Evolutionary conservation across 2,329 filamentous ascomycete species (phyloP), one percentile per base, ranked within the genome.

Genomic region (Drechslerella coelobrocha): DNA sequence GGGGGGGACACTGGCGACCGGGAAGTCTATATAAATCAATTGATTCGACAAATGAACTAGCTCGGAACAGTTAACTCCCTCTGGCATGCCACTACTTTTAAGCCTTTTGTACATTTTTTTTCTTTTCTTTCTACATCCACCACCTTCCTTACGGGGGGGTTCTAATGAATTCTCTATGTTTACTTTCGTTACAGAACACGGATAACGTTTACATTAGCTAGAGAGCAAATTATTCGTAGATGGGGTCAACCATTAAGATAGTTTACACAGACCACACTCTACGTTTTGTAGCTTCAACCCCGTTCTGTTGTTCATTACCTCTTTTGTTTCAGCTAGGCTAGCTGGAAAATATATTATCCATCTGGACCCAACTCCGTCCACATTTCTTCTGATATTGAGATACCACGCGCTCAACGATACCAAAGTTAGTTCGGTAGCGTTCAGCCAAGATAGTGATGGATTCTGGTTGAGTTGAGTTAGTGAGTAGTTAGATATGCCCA

Each of bases 1-100:
- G 94, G 93, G 83, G 94, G 94, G 89, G 94, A 99, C 83, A 85
- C 95, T 78, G 94, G 94, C 81, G 97, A 99, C 88, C 90, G 94
- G 77, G 94, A 99, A 86, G 92, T 97, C 79, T 88, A 92, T 84
- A 97, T 97, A 88, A 97, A 97, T 83, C 85, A 83, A 78, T 87
- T 97, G 80, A 89, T 99, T 85, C 88, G 91, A 83, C 91, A 96
- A 85, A 97, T 97, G 94, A 97, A 97, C 88, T 99, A 95, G 26
- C 12, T 29, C 9, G 1, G 19, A 17, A 26, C 12, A 8, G 4
- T 14, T n/a, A n/a, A 21, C 12, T 48, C 39, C 5, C 9, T 2
- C 21, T 5, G 31, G 24, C 19, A 26, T n/a, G 21, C 6, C 23
- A 6, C 2, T 19, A 17, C 27, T 27, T 6, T 52, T 2, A 5